These are phyloP conservation scores for Mrakiaceae sp. DNA, from an alignment of 1,284 basidiomycete genomes.

Conservation along the genomic window DNA sequence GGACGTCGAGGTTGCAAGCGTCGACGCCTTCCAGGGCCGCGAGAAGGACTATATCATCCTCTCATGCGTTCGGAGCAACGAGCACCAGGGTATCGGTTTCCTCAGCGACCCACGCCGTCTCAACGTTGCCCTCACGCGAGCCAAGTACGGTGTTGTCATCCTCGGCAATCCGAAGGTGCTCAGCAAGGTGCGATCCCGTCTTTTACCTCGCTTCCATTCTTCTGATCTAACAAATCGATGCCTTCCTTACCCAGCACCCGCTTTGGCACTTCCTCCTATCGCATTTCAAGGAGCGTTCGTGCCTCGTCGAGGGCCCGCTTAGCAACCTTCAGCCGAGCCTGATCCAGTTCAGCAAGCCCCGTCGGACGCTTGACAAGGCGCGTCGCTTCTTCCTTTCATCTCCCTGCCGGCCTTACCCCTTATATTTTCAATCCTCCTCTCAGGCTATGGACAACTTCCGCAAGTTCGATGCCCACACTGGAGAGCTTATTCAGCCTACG, in stretches of 20 bases:
- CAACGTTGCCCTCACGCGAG: slow-evolving; percentile 93
- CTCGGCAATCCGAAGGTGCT: slow-evolving; percentile 97
- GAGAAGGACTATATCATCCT: slow-evolving; percentile 99
- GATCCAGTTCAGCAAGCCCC: slow-evolving; percentile 97
- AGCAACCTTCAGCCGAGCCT: slow-evolving; percentile 94
- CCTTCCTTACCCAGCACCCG: slow-evolving; percentile 55
- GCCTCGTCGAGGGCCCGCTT: slow-evolving; percentile 90
- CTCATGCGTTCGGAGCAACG: slow-evolving; percentile 97
- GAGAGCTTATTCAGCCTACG: slow-evolving; percentile 41
- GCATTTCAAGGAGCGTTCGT: slow-evolving; percentile 93
- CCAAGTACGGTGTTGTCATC: slow-evolving; percentile 96
- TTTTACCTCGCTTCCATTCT: slow-evolving; percentile 1
- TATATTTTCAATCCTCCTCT: too few species aligned
- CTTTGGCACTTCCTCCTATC: slow-evolving; percentile 97
- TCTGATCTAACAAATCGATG: not conserved
- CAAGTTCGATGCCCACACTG: slow-evolving; percentile 61
- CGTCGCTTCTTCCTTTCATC: not conserved
- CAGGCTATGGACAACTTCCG: slow-evolving; percentile 75
- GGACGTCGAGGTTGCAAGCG: slow-evolving; percentile 96
- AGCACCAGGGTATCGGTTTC: slow-evolving; percentile 99
- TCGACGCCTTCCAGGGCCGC: slow-evolving; percentile 98
- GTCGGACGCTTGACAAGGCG: slow-evolving; percentile 60
- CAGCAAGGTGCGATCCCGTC: slow-evolving; percentile 63
- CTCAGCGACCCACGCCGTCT: slow-evolving; percentile 92
- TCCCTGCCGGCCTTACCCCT: not conserved